phyloP scores from a whole-genome alignment of 192 early-diverging fungal species.

The Rhizoclosmatium globosum region DNA sequence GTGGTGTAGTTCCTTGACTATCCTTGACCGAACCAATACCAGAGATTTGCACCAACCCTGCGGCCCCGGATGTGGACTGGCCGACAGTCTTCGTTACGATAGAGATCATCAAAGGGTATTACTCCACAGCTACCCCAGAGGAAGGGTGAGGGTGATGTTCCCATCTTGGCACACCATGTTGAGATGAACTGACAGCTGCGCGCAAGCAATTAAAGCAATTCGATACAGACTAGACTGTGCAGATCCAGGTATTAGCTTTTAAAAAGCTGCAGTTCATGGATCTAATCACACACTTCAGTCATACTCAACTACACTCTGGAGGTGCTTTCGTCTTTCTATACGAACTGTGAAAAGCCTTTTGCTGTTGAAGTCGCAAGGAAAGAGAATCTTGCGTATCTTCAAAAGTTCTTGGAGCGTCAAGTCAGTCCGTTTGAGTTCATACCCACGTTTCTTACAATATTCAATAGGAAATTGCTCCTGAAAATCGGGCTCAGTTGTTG shows the following conservation, averaged over 20 bases:
- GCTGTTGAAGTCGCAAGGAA: neutral
- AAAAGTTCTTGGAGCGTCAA: conserved; percentile 21
- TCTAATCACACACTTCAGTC: neutral
- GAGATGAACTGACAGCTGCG: conserved; percentile 4
- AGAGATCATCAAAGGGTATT: conserved; percentile 32
- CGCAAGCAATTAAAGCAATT: conserved; percentile 32
- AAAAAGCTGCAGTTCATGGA: no score
- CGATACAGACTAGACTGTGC: neutral
- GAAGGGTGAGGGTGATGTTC: conserved; percentile 22
- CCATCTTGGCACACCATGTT: neutral
- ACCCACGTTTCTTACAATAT: neutral
- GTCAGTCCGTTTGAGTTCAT: neutral
- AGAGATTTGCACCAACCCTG: conserved; percentile 29
- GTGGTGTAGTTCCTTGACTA: neutral
- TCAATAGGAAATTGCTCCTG: conserved; percentile 27
- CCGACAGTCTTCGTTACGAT: conserved; percentile 25
- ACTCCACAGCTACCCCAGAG: conserved; percentile 9
- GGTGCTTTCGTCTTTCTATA: conserved; percentile 22
- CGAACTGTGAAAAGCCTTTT: conserved; percentile 27
- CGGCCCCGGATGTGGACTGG: conserved; percentile 25
- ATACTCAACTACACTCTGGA: conserved; percentile 30
- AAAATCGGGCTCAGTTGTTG: conserved; percentile 35
- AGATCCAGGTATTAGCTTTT: neutral
- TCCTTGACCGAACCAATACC: neutral
- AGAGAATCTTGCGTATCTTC: conserved; percentile 16